Evolutionary conservation across 176 grass and related monocot genomes (phyloP).

Genomic region (Avena atlantica): DNA sequence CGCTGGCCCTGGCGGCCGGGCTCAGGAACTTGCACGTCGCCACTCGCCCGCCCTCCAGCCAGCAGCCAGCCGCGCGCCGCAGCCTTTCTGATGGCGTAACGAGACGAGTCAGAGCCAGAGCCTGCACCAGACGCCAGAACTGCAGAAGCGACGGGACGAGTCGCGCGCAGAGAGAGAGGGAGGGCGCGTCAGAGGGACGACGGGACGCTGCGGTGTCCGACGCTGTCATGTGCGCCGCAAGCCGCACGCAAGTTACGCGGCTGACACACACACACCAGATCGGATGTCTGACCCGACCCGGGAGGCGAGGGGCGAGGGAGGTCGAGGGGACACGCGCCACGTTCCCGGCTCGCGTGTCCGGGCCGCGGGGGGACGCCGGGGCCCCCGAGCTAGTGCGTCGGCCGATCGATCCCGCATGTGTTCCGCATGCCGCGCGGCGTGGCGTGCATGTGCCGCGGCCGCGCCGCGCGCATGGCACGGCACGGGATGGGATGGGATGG

Average conservation of each 20-base stretch:
- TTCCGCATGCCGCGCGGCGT: neutral
- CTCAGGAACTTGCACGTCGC: neutral
- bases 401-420: neutral
- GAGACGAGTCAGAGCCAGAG: neutral
- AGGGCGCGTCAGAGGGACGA: neutral
- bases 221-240: neutral
- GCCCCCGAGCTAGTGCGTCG: neutral
- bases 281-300: neutral
- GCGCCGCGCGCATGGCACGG: neutral
- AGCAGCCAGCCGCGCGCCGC: slow-evolving; percentile 1
- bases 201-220: slow-evolving; percentile 21
- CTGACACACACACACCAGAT: neutral
- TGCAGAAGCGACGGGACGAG: slow-evolving; percentile 32
- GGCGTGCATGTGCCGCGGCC: neutral
- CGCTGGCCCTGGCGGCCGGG: neutral
- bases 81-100: slow-evolving; percentile 38
- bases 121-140: too few relatives aligned
- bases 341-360: neutral
- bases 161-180: neutral
- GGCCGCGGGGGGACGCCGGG: neutral
- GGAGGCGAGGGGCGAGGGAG: neutral
- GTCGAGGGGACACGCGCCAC: slow-evolving; percentile 40
- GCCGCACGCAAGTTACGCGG: neutral
- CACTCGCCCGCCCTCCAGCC: neutral
- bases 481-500: neutral